Evolutionary conservation across 2,329 filamentous ascomycete genomes (phyloP), one percentile per base, ranked within the genome.

Genomic region (Bipolaris oryzae): DNA sequence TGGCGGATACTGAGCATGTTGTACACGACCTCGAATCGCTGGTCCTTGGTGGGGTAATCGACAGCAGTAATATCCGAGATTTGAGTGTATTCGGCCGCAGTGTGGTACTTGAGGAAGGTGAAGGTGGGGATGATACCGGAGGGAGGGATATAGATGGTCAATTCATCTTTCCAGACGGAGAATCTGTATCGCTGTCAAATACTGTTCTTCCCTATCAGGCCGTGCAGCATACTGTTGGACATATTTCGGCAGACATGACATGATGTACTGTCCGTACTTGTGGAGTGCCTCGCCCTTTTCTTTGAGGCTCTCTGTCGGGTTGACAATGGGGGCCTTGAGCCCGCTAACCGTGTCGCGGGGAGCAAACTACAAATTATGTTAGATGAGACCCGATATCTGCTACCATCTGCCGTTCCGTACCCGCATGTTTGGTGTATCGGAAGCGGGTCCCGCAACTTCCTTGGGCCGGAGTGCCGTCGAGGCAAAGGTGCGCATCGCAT

Each of bases 111-210:
- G 71, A 99, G 84, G 82, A 99, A 99, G 60, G 85, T 87, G 78
- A 99, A 93, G 71, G 96, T 90, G 37, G 95, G 95, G 67, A 97
- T 86, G 69, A 98, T 87, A 67, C 92, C 95, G 35, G 90, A 81
- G 1, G 95, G 95, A 45, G 91, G 84, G 73, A 98, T 95, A 79
- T 96, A 94, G 77, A 97, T 91, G 69, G 90, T 92, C 75, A 99
- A 87, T 80, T 99, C 95, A 76, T 99, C 95, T 82, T 99, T 99
- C 95, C 95, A 99, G 53, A 99, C 94, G 11, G 93, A 96, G 82
- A 98, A 98, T 55, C 79, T 81, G 59, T 2, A 7, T 15, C n/a
- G 9, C 2, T 4, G 50, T 59, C 45, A 62, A 53, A 57, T 5
- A 28, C 11, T 6, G 21, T 2, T 20, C 7, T n/a, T 3, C 20